These are phyloP conservation scores for Lentinus tigrinus DNA, from an alignment of 768 basidiomycete species.

Conservation along the genomic window DNA sequence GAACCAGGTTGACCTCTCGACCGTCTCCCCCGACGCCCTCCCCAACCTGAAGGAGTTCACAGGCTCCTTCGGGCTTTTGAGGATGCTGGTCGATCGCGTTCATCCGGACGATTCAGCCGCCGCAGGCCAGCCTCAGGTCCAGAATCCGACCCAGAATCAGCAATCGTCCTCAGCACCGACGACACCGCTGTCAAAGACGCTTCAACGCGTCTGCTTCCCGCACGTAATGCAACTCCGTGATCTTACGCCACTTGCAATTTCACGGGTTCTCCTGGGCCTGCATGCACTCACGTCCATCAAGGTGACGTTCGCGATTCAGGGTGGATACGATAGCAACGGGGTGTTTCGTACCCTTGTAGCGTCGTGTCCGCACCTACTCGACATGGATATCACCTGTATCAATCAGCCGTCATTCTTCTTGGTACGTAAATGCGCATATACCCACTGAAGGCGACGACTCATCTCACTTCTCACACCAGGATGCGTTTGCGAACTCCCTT, in stretches of 20 bases:
- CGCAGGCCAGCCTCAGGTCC: neutral
- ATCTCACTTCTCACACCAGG: slow-evolving; percentile 34
- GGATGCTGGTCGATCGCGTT: slow-evolving; percentile 45
- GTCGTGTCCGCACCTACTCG: slow-evolving; percentile 62
- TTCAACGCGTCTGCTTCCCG: slow-evolving; percentile 59
- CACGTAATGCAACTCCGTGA: slow-evolving; percentile 70
- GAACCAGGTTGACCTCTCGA: slow-evolving; percentile 51
- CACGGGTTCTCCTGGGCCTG: slow-evolving; percentile 57
- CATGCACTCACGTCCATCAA: slow-evolving; percentile 56
- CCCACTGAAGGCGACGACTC: neutral
- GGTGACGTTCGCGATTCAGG: slow-evolving; percentile 67
- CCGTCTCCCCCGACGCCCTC: slow-evolving; percentile 46
- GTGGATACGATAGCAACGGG: slow-evolving; percentile 67
- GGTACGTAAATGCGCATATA: slow-evolving; percentile 39
- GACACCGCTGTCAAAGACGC: slow-evolving; percentile 30
- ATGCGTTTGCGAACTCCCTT: slow-evolving; percentile 61
- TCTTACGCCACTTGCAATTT: slow-evolving; percentile 59
- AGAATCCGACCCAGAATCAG: slow-evolving; percentile 11
- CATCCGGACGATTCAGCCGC: neutral
- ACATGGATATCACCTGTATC: slow-evolving; percentile 64
- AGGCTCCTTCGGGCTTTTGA: slow-evolving; percentile 67
- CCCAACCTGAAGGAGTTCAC: slow-evolving; percentile 55
- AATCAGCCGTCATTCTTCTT: slow-evolving; percentile 74
- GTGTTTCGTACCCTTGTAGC: slow-evolving; percentile 64
- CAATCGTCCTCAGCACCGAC: slow-evolving; percentile 25